These are phyloP conservation scores for Fusarium bactridioides DNA, from an alignment of 2,329 filamentous ascomycete species.

Conservation along the genomic window DNA sequence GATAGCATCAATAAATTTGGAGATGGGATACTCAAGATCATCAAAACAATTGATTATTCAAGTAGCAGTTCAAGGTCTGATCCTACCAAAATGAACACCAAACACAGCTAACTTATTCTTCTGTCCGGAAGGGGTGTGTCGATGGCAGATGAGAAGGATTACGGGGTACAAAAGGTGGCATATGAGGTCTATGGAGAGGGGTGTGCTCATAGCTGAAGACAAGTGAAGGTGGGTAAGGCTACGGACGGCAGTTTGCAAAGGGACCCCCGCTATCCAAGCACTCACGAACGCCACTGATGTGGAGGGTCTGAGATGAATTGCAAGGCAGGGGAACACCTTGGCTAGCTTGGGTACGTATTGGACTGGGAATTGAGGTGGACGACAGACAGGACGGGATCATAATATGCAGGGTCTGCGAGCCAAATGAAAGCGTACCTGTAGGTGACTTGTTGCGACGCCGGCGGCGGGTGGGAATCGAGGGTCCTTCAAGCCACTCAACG, in stretches of 20 bases:
- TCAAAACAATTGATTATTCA: background rate
- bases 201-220: conserved; percentile 25
- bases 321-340: conserved; percentile 18
- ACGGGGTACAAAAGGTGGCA: conserved; percentile 31
- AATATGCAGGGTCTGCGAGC: conserved; percentile 44
- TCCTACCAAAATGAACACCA: conserved; percentile 8
- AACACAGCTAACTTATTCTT: background rate
- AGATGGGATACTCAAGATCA: background rate
- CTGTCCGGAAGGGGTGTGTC: conserved; percentile 33
- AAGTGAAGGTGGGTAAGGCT: conserved; percentile 42
- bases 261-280: conserved; percentile 37
- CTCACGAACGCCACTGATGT: conserved; percentile 44
- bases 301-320: conserved; percentile 43
- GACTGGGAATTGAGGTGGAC: conserved; percentile 39
- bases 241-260: conserved; percentile 45
- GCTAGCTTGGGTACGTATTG: conserved; percentile 35
- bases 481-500: conserved; percentile 42
- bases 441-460: conserved; percentile 32
- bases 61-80: conserved; percentile 35
- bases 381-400: conserved; percentile 36
- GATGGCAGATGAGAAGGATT: conserved; percentile 30
- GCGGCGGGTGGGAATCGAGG: conserved; percentile 38
- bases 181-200: conserved; percentile 22
- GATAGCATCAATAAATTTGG: background rate
- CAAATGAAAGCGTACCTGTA: conserved; percentile 31